Base-by-base conservation (phyloP, 2,329 filamentous ascomycete genomes). In the Phoma sp. region DNA sequence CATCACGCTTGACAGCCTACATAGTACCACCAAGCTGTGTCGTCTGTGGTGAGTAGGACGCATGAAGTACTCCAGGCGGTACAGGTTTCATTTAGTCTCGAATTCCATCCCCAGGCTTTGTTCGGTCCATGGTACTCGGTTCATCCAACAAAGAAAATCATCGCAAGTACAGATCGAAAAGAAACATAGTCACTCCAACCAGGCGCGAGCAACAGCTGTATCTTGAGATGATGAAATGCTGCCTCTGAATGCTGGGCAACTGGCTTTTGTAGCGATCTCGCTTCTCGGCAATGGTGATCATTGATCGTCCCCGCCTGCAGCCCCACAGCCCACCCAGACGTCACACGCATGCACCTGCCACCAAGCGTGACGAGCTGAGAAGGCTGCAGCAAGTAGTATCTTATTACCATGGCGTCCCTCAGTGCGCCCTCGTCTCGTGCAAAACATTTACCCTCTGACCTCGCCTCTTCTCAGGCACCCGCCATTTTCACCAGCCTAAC, bases 371-470 rank as follows among this genome's bases (percentile, higher is more conserved):
- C 51, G 53, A 50, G 49, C 42, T 52, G 50, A 49, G 51, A 57
- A 53, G 52, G 59, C 57, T 53, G 59, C 53, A 65, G 47, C 46
- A 40, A 49, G 53, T 62, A 63, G 59, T 60, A 62, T 47, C 53
- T 57, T 29, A 48, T 48, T 25, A 60, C 18, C 21, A 47, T 57
- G 47, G 57, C 59, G 57, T 47, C 58, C 59, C 47, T 59, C 55
- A 48, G 55, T 63, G 50, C 40, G 38, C 45, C 50, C n/a, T 47
- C 52, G 57, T 65, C 71, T 62, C 66, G 68, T 74, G 71, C 70
- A 65, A 67, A 65, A 66, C 66, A 60, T 51, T 49, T 28, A 12
- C 67, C 71, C 67, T 59, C 70, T 74, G 71, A 74, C 71, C 64
- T 60, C 25, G 60, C 26, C 42, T 60, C 54, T 37, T 60, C 60